A percentile compares a stretch with the other conserved stretches of the same genome.
These are phyloP conservation scores for Helminthosporium solani DNA, from an alignment of 2,329 filamentous ascomycete genomes.

Conservation along the genomic window DNA sequence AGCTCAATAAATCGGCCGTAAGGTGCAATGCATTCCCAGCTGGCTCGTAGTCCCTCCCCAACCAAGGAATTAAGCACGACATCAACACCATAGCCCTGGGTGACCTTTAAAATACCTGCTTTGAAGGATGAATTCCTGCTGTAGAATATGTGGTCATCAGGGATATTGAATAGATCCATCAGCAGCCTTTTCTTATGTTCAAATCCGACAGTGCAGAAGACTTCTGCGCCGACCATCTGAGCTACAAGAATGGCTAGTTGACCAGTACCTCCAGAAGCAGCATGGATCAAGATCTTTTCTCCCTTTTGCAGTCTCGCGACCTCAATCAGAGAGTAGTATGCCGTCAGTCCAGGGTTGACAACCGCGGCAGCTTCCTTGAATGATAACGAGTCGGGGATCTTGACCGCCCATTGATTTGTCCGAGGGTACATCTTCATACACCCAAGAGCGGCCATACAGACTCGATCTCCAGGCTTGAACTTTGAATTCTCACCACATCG, in stretches of 20 bases:
- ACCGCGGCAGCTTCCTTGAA: conserved; percentile 17
- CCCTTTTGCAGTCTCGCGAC: conserved; percentile 25
- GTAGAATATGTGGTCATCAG: conserved; percentile 35
- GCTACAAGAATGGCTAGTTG: conserved; percentile 26
- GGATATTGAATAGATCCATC: conserved; percentile 18
- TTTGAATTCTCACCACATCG: conserved; percentile 4
- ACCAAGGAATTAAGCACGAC: conserved; percentile 36
- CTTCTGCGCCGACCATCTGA: conserved; percentile 14
- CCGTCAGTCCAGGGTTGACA: conserved; percentile 12
- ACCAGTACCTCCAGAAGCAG: conserved; percentile 23
- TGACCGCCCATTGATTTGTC: background rate
- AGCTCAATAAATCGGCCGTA: conserved; percentile 36
- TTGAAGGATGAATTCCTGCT: conserved; percentile 30
- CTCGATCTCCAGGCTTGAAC: conserved; percentile 6
- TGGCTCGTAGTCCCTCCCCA: conserved; percentile 25
- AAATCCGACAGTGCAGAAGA: conserved; percentile 20
- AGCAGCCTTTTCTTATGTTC: conserved; percentile 5
- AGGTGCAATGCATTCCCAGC: conserved; percentile 28
- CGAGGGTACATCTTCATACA: background rate
- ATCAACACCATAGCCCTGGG: conserved; percentile 34
- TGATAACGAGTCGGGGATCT: conserved; percentile 5
- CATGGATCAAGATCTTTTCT: conserved; percentile 31
- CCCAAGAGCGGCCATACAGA: background rate
- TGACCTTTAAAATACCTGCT: conserved; percentile 21
- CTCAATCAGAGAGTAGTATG: conserved; percentile 22